Percentiles rank a stretch among this genome's conserved stretches.
Conservation (phyloP, 2,329 filamentous ascomycete genomes). For the Dactylellina leptospora region DNA sequence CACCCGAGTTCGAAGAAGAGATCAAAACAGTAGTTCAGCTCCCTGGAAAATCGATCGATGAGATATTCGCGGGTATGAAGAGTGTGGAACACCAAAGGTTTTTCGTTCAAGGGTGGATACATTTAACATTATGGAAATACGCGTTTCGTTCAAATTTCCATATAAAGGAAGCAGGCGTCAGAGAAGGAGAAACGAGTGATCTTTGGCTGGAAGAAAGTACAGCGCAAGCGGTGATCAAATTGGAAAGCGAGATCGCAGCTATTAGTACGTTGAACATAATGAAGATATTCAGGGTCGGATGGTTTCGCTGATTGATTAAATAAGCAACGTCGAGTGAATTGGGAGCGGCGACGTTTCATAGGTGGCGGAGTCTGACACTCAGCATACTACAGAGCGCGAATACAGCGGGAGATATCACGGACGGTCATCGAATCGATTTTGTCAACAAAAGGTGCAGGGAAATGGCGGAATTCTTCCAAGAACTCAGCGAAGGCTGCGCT, state of each 20-base stretch:
- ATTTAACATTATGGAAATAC: slow-evolving; percentile 5
- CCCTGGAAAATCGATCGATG: neutral
- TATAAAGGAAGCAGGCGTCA: neutral
- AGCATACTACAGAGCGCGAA: slow-evolving; percentile 6
- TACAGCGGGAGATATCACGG: neutral
- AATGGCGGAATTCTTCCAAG: slow-evolving; percentile 11
- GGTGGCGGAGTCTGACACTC: slow-evolving; percentile 12
- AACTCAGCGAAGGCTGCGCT: neutral
- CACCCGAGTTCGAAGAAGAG: neutral
- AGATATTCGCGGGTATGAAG: slow-evolving; percentile 5
- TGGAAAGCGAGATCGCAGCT: neutral
- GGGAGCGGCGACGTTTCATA: slow-evolving; percentile 1
- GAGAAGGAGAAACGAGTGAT: neutral
- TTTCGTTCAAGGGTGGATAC: slow-evolving; percentile 11
- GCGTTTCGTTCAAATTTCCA: slow-evolving; percentile 4
- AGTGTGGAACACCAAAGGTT: neutral
- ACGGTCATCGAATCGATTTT: neutral
- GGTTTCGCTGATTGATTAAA: neutral
- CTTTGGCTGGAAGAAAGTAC: neutral
- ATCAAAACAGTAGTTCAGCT: slow-evolving; percentile 1
- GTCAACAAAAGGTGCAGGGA: slow-evolving; percentile 4
- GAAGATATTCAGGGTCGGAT: neutral
- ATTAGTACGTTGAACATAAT: neutral
- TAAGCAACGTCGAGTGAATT: neutral
- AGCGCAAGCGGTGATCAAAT: neutral